Evolutionary conservation across 352 stramenopile genomes (phyloP).

Genomic region (Chrysophaeum taylorii): DNA sequence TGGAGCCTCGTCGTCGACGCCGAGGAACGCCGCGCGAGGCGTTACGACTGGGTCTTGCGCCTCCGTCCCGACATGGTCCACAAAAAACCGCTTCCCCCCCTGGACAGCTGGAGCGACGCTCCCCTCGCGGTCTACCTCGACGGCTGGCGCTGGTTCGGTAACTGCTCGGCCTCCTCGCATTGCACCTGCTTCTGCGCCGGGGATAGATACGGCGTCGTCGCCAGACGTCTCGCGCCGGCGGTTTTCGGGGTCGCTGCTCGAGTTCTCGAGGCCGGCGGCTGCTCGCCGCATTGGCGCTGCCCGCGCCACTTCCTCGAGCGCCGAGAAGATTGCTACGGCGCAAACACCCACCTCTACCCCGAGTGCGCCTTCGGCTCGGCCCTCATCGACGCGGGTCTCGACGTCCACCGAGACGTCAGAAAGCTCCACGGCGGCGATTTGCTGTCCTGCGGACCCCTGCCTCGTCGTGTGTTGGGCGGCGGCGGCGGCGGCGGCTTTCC

Average conservation of each 20-base stretch:
- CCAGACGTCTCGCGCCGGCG: neutral
- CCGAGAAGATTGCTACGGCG: neutral
- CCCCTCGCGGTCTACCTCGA: neutral
- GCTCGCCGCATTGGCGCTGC: neutral
- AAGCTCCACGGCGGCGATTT: neutral
- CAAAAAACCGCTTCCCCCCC: neutral
- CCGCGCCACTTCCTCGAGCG: neutral
- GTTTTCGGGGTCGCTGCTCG: neutral
- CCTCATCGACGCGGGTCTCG: neutral
- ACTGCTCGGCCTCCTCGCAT: neutral
- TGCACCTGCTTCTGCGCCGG: conserved; percentile 5
- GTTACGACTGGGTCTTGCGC: neutral
- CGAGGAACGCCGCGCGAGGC: neutral
- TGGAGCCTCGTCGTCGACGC: neutral
- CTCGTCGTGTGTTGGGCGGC: neutral
- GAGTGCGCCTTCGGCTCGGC: neutral
- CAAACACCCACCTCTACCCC: neutral
- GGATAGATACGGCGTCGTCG: neutral
- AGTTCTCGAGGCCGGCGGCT: neutral
- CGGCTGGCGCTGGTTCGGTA: neutral
- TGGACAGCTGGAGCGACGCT: neutral
- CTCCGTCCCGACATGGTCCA: neutral
- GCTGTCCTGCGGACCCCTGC: neutral
- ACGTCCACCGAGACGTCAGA: neutral
- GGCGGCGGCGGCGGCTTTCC: no score